A percentile compares a stretch with the other conserved stretches of the same genome.
These are phyloP conservation scores for Fusarium vanettenii DNA, from an alignment of 2,329 filamentous ascomycete species.

Conservation along the genomic window DNA sequence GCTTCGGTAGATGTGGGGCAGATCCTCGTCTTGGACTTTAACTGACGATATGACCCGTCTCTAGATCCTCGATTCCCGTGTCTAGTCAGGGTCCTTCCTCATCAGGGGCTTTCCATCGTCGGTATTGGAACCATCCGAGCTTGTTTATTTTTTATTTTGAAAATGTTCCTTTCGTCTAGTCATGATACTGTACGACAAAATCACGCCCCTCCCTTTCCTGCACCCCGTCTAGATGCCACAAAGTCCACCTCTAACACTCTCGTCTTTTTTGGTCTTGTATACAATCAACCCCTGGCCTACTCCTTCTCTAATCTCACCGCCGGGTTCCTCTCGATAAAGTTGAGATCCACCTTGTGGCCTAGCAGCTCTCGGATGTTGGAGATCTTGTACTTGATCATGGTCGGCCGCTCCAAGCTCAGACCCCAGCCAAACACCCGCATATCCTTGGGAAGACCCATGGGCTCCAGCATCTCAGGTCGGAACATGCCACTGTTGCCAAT, in stretches of 20 bases:
- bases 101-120: constrained; percentile 18
- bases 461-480: constrained; percentile 94
- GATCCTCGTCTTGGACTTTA: constrained; percentile 6
- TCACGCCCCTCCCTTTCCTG: background rate
- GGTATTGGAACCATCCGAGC: constrained; percentile 13
- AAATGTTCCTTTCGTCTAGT: constrained; percentile 37
- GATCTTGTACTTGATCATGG: constrained; percentile 95
- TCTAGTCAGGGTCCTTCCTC: constrained; percentile 32
- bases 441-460: constrained; percentile 92
- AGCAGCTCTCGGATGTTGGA: constrained; percentile 93
- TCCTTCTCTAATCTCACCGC: constrained; percentile 91
- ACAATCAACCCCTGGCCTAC: constrained; percentile 52
- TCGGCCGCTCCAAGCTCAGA: constrained; percentile 89
- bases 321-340: constrained; percentile 91
- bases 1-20: constrained; percentile 23
- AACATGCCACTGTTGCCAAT: constrained; percentile 99
- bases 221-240: constrained; percentile 27
- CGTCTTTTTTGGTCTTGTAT: constrained; percentile 4
- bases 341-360: constrained; percentile 94
- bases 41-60: constrained; percentile 36
- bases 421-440: constrained; percentile 96
- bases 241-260: constrained; percentile 2
- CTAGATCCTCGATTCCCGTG: constrained; percentile 29
- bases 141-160: constrained; percentile 9
- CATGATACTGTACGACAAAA: constrained; percentile 24